Percentiles rank a stretch among this genome's conserved stretches.
phyloP scores from a whole-genome alignment of 768 basidiomycete genomes.

The Saitozyma sp. region DNA sequence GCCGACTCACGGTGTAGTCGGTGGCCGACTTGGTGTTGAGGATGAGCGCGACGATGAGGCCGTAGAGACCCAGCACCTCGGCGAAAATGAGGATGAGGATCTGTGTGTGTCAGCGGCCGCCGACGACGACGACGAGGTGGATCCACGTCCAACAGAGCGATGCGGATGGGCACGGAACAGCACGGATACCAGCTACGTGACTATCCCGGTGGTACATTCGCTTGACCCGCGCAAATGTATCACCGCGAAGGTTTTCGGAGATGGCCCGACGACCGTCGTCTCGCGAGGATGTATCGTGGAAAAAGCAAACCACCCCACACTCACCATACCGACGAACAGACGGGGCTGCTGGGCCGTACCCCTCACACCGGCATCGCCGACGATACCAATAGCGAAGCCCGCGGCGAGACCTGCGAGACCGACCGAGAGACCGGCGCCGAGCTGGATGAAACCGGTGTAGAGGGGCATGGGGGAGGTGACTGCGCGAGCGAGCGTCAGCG shows the following conservation, averaged over 20 bases:
- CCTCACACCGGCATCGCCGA: constrained; percentile 96
- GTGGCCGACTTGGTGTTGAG: constrained; percentile 69
- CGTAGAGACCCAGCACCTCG: constrained; percentile 79
- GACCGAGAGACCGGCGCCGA: constrained; percentile 82
- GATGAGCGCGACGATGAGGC: constrained; percentile 92
- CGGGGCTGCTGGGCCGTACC: constrained; percentile 96
- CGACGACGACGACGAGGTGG: neutral
- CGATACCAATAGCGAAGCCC: constrained; percentile 90
- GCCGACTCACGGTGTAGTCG: constrained; percentile 39
- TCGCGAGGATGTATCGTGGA: neutral
- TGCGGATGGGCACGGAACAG: no score
- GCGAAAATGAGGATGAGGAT: constrained; percentile 93
- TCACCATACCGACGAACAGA: constrained; percentile 84
- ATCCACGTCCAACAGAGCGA: no score
- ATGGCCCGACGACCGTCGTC: neutral
- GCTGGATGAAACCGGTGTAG: constrained; percentile 67
- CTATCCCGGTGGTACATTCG: no score
- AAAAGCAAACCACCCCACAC: constrained; percentile 11
- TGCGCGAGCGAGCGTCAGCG: constrained; percentile 43
- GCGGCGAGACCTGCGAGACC: constrained; percentile 72
- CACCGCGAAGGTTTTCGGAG: no score
- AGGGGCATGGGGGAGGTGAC: constrained; percentile 79
- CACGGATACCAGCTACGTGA: no score
- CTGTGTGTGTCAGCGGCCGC: constrained; percentile 43
- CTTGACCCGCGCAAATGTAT: no score